These are phyloP conservation scores for Talaromyces wortmannii DNA, from an alignment of 495 filamentous ascomycete species.

Conservation along the genomic window DNA sequence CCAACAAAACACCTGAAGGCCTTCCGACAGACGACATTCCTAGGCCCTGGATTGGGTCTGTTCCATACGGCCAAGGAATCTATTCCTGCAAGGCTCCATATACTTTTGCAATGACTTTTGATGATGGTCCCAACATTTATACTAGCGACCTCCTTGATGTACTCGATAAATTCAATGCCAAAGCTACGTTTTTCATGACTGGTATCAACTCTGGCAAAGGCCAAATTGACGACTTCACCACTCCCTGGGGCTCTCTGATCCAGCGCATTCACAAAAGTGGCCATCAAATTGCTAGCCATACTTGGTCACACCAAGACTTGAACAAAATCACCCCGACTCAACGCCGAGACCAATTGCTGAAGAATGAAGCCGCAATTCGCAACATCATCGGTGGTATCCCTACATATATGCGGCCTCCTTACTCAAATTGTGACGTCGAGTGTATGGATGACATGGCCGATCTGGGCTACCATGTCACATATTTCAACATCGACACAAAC, in stretches of 20 bases:
- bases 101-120: conserved; percentile 68
- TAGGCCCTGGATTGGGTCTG: conserved; percentile 50
- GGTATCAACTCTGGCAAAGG: conserved; percentile 72
- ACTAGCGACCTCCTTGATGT: conserved; percentile 64
- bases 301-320: conserved; percentile 76
- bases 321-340: conserved; percentile 46
- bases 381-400: conserved; percentile 77
- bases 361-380: conserved; percentile 73
- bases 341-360: conserved; percentile 62
- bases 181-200: conserved; percentile 75
- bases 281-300: conserved; percentile 83
- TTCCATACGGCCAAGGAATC: conserved; percentile 55
- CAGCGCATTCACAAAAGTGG: conserved; percentile 60
- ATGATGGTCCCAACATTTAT: conserved; percentile 69
- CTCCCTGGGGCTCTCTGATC: conserved; percentile 55
- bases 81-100: conserved; percentile 58
- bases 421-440: conserved; percentile 58
- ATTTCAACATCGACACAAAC: conserved; percentile 75
- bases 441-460: conserved; percentile 55
- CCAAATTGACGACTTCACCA: conserved; percentile 52
- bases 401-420: conserved; percentile 82
- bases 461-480: conserved; percentile 68
- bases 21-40: conserved; percentile 50
- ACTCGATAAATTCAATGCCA: conserved; percentile 56
- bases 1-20: conserved; percentile 56